phyloP scores from a whole-genome alignment of 306 rosid species.

The Crotalaria pallida region DNA sequence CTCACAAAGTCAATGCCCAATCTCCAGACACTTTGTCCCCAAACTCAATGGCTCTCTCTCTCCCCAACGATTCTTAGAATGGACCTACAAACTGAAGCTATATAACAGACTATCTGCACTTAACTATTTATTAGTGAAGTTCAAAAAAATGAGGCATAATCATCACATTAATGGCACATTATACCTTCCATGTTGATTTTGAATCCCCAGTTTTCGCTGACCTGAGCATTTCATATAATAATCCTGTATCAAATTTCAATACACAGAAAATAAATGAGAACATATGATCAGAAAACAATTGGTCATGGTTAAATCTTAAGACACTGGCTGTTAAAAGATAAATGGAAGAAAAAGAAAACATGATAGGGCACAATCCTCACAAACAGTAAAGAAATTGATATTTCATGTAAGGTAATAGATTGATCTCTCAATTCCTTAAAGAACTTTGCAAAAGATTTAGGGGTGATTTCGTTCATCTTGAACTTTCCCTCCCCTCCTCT shows the following conservation, averaged over 20 bases:
- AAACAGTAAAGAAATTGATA: not conserved
- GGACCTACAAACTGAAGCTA: conserved; percentile 13
- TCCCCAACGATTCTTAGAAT: conserved; percentile 8
- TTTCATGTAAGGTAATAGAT: not conserved
- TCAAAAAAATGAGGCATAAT: not conserved
- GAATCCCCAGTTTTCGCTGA: conserved; percentile 91
- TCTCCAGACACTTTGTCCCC: not conserved
- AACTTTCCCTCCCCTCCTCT: not conserved
- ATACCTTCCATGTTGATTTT: conserved; percentile 97
- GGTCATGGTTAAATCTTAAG: not conserved
- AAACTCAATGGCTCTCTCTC: not conserved
- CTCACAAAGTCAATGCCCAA: not conserved
- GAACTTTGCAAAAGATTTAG: not conserved
- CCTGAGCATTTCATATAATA: conserved; percentile 91
- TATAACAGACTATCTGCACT: not conserved
- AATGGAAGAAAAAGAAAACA: conserved; percentile 1
- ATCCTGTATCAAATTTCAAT: conserved; percentile 49
- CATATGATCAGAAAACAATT: conserved; percentile 7
- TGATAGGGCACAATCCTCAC: not conserved
- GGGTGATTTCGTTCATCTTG: not conserved
- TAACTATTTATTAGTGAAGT: not conserved
- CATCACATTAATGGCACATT: conserved; percentile 15
- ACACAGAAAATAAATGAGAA: not conserved
- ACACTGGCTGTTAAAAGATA: conserved; percentile 2
- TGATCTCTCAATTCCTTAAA: not conserved